Evolutionary conservation across 768 basidiomycete species (phyloP), one percentile per base, ranked within the genome.

Genomic region (Sporobolomyces phaffii): DNA sequence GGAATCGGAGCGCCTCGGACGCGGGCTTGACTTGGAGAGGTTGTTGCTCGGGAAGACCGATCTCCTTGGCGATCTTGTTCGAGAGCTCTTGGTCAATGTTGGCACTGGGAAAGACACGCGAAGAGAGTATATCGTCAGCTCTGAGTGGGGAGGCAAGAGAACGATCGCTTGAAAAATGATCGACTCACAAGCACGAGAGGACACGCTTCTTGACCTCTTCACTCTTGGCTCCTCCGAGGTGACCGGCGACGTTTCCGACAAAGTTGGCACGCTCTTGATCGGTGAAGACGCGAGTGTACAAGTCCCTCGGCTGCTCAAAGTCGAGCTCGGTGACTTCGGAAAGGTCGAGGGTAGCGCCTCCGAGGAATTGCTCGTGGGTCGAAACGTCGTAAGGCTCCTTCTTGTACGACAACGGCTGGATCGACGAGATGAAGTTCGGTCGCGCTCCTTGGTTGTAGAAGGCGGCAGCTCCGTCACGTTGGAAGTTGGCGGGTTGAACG

Each of bases 391-490:
- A 68, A 9, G 57, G 75, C 17, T 73, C 71, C 62, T 73, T 68
- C 52, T 75, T 79, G 81, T 87, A 91, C n/a, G 78, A 77, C 64
- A 96, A 83, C 11, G 89, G 87, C 50, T 81, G 78, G 76, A 91
- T 83, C 53, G 82, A 83, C 79, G 87, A 88, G 80, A 87, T 84
- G 82, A 94, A 96, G 82, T 90, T 91, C 68, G 93, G 90, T 28
- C 89, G 83, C 65, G 80, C 77, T 69, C 90, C 92, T 79, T 94
- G 91, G 75, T 86, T 90, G 75, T 85, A 45, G 69, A 73, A 72
- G 20, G 69, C 60, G 72, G 72, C 69, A 20, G 38, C 8, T 26
- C 92, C 93, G 73, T 89, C 91, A 48, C 92, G 88, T 80, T 94
- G 91, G 88, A 93, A 94, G 84, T 94, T 92, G 68, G 84, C 83